These are phyloP conservation scores for Mrakiaceae sp. DNA, from an alignment of 1,284 basidiomycete species.

Conservation along the genomic window DNA sequence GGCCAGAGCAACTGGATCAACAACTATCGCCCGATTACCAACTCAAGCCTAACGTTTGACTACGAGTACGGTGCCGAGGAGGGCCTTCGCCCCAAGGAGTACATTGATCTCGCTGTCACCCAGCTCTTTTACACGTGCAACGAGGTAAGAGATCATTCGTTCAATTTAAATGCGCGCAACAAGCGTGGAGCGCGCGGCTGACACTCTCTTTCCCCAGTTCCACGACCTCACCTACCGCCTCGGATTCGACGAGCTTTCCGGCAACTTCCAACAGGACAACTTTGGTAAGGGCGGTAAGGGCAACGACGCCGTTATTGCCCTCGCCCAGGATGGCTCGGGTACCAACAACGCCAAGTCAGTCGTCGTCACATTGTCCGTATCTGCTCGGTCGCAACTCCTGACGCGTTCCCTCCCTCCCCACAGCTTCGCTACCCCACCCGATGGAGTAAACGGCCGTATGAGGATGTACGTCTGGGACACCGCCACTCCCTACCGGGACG, in stretches of 20 bases:
- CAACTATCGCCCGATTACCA: conserved; percentile 69
- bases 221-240: conserved; percentile 47
- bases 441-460: conserved; percentile 68
- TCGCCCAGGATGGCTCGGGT: conserved; percentile 87
- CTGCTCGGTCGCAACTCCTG: conserved; percentile 17
- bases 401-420: conserved; percentile 27
- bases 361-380: not conserved
- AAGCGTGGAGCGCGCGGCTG: conserved; percentile 36
- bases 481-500: conserved; percentile 76
- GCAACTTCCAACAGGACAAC: conserved; percentile 98
- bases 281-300: conserved; percentile 77
- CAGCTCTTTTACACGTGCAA: conserved; percentile 92
- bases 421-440: conserved; percentile 25
- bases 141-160: conserved; percentile 38
- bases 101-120: conserved; percentile 73
- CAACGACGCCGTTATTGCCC: conserved; percentile 81
- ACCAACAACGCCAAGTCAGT: conserved; percentile 70
- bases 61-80: conserved; percentile 51
- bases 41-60: conserved; percentile 48
- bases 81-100: conserved; percentile 45
- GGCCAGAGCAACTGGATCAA: conserved; percentile 59
- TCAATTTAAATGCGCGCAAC: conserved; percentile 35
- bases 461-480: conserved; percentile 97
- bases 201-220: conserved; percentile 38
- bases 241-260: conserved; percentile 79